Conservation (phyloP, 2,329 filamentous ascomycete species). For the Byssochlamys sp. region DNA sequence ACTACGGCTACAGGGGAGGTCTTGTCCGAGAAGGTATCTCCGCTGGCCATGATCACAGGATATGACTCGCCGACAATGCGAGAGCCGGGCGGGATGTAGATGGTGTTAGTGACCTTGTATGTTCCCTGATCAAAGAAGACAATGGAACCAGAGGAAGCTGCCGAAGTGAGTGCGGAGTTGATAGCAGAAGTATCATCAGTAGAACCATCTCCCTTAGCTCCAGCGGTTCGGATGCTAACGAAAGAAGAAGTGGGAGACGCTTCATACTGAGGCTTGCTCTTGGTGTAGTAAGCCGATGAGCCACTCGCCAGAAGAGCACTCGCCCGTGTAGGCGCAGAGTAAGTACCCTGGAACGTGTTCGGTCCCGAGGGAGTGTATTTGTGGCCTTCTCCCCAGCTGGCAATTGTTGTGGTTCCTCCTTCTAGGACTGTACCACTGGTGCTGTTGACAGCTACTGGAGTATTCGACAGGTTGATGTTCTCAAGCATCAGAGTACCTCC, state of each 20-base stretch:
- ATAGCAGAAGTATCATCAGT: constrained; percentile 54
- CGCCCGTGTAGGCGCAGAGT: constrained; percentile 36
- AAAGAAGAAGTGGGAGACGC: constrained; percentile 29
- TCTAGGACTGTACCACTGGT: constrained; percentile 28
- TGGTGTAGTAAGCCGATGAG: constrained; percentile 34
- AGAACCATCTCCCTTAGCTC: constrained; percentile 44
- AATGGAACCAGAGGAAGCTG: constrained; percentile 41
- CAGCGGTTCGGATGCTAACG: constrained; percentile 34
- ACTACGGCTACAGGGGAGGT: constrained; percentile 55
- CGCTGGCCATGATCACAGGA: constrained; percentile 48
- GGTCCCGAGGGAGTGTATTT: constrained; percentile 38
- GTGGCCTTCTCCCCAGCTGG: constrained; percentile 37
- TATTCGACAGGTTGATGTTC: constrained; percentile 45
- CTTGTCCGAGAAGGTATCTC: constrained; percentile 48
- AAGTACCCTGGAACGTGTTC: constrained; percentile 32
- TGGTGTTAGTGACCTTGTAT: constrained; percentile 41
- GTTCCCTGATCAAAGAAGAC: constrained; percentile 50
- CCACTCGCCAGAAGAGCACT: constrained; percentile 35
- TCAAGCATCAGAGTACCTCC: constrained; percentile 47
- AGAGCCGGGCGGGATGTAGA: constrained; percentile 41
- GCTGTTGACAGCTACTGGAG: constrained; percentile 35
- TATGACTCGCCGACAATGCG: constrained; percentile 49
- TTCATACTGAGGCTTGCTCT: constrained; percentile 48
- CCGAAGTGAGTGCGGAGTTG: constrained; percentile 46
- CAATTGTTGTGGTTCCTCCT: constrained; percentile 28